Evolutionary conservation across 495 filamentous ascomycete species (phyloP).

Genomic region (Pseudomonodictys pantanalensis): DNA sequence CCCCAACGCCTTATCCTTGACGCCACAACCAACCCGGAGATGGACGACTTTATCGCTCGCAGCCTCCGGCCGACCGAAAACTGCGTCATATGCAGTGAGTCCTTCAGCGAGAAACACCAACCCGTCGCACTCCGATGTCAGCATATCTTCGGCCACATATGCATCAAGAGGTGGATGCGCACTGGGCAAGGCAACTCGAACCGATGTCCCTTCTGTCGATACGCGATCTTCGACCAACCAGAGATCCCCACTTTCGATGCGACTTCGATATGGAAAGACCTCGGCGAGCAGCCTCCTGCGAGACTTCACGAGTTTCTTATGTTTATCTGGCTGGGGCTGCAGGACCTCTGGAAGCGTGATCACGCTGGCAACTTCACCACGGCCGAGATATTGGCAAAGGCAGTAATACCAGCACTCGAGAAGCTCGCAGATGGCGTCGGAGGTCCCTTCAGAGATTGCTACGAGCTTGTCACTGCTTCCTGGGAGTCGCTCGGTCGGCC

Average conservation of each 20-base stretch:
- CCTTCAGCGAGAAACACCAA: conserved; percentile 1
- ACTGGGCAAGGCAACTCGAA: conserved; percentile 1
- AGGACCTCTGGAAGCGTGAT: neutral
- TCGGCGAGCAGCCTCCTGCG: neutral
- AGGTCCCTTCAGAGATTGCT: neutral
- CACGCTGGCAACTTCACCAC: neutral
- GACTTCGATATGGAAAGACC: conserved; percentile 2
- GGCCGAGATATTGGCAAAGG: neutral
- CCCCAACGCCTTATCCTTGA: too few species aligned
- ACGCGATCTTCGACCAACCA: neutral
- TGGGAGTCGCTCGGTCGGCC: neutral
- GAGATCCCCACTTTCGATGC: neutral
- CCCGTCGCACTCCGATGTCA: conserved; percentile 9
- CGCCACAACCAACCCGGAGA: too few species aligned
- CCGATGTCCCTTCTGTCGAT: conserved; percentile 8
- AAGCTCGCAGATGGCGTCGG: neutral
- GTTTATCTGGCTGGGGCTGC: neutral
- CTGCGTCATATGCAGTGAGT: conserved; percentile 5
- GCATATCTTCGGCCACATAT: conserved; percentile 17
- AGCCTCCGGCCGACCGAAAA: neutral
- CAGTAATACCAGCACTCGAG: neutral
- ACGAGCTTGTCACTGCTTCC: neutral
- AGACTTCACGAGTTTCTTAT: conserved; percentile 1
- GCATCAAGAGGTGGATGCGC: conserved; percentile 7
- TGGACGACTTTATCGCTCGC: neutral